phyloP scores from a whole-genome alignment of 176 grass and related monocot genomes.

The Bonia amplexicaulis region DNA sequence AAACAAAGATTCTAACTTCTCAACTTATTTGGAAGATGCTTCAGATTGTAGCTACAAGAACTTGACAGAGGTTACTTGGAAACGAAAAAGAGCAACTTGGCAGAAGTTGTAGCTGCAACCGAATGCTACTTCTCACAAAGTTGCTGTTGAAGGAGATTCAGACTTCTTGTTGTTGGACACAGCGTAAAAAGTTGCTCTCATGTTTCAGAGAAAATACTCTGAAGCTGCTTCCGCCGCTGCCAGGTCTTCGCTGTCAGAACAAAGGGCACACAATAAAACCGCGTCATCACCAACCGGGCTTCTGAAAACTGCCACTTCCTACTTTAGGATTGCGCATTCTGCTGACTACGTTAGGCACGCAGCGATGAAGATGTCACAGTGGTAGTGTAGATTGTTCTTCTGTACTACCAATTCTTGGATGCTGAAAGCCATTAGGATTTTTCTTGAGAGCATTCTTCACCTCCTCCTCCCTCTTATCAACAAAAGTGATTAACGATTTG shows the following conservation, averaged over 20 bases:
- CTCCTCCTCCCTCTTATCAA: conserved; percentile 86
- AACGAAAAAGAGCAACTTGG: not conserved
- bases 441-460: conserved; percentile 68
- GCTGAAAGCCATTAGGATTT: conserved; percentile 51
- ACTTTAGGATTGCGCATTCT: not conserved
- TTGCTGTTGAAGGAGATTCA: not conserved
- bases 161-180: not conserved
- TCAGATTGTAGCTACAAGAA: conserved; percentile 29
- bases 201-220: not conserved
- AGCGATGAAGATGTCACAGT: not conserved
- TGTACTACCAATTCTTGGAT: conserved; percentile 7
- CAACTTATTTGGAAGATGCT: conserved; percentile 24
- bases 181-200: not conserved
- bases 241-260: not conserved
- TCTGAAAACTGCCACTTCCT: conserved; percentile 8
- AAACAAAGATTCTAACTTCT: conserved; percentile 27
- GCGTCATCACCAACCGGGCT: not conserved
- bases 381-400: conserved; percentile 29
- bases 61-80: conserved; percentile 3
- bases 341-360: not conserved
- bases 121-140: conserved; percentile 7
- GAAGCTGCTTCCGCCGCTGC: not conserved
- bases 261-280: not conserved
- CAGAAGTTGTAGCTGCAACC: conserved; percentile 25
- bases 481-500: conserved; percentile 71